These are phyloP conservation scores for Chloris gayana DNA, from an alignment of 176 grass and related monocot species.

Conservation along the genomic window DNA sequence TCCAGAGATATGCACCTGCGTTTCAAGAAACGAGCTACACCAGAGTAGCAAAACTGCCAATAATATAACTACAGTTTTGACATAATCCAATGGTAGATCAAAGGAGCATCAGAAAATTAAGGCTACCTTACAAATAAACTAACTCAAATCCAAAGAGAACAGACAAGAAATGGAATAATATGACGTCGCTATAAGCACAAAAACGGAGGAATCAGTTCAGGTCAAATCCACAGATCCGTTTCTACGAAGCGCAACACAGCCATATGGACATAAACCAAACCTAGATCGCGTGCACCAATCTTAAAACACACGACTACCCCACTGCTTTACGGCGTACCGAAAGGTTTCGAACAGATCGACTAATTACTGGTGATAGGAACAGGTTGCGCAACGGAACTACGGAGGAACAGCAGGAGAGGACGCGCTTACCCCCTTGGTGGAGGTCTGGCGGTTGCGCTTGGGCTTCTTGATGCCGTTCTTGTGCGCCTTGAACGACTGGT, in stretches of 20 bases:
- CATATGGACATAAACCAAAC: background rate
- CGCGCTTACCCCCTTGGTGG: conserved; percentile 71
- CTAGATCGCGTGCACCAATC: background rate
- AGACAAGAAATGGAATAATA: background rate
- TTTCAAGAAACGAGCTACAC: background rate
- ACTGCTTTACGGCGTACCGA: background rate
- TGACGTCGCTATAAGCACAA: background rate
- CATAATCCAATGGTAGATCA: background rate
- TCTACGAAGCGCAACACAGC: background rate
- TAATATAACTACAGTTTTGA: background rate
- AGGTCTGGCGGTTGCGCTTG: conserved; percentile 71
- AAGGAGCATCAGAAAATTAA: background rate
- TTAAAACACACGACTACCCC: background rate
- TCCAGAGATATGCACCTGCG: background rate
- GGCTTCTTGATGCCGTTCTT: conserved; percentile 95
- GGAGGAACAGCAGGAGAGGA: background rate
- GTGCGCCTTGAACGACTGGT: conserved; percentile 88
- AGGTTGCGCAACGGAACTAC: background rate
- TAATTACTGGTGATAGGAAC: background rate
- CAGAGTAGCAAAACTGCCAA: too few relatives aligned
- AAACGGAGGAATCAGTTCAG: background rate
- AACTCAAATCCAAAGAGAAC: background rate
- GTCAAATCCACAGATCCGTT: background rate
- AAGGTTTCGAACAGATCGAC: background rate
- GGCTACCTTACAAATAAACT: background rate